Evolutionary conservation across 306 rosid species (phyloP), one percentile per base, ranked within the genome.

Genomic region (Gillenia trifoliata): DNA sequence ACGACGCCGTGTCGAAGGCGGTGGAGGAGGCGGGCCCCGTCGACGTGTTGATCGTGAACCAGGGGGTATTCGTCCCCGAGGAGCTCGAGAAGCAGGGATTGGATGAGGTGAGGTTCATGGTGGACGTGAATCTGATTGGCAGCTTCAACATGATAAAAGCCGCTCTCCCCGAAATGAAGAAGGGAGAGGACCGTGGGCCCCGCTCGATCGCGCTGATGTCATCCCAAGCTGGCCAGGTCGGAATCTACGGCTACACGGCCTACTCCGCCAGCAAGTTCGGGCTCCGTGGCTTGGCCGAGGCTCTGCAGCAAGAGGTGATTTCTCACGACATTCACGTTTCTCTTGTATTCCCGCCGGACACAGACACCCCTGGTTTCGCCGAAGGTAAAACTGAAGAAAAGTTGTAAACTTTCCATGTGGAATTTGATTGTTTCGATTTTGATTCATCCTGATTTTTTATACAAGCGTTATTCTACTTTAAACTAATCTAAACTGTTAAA

Each of bases 151-250:
- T 93, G 86, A 88, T 93, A 79, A 93, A 93, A 63, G 98, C 97
- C 12, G 98, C 88, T 52, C 62, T 91, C 66, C 98, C 97, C 0
- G 74, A 70, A 4, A 91, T 93, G 90, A 93, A 76, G 84, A 68
- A 79, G 16, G 66, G 98, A 76, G 77, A 49, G 25, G 83, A 87
- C 38, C 73, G 86, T 7, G 85, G 84, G 17, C 93, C 98, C 2
- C 87, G 80, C 61, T 93, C 96, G 0, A 89, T 93, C 60, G 92
- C 96, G 55, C 77, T 93, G 26, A 87, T 89, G 83, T 89, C 98
- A 2, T 93, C 98, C 9, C 98, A 93, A 77, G 98, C 96, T 8
- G 98, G 96, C 78, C 98, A 91, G 93, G 98, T 90, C 57, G 98
- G 98, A 12, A 83, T 94, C 74, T 94, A 87, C 73, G 97, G 98